phyloP scores from a whole-genome alignment of 2,329 filamentous ascomycete species.

The Fusarium anguioides region DNA sequence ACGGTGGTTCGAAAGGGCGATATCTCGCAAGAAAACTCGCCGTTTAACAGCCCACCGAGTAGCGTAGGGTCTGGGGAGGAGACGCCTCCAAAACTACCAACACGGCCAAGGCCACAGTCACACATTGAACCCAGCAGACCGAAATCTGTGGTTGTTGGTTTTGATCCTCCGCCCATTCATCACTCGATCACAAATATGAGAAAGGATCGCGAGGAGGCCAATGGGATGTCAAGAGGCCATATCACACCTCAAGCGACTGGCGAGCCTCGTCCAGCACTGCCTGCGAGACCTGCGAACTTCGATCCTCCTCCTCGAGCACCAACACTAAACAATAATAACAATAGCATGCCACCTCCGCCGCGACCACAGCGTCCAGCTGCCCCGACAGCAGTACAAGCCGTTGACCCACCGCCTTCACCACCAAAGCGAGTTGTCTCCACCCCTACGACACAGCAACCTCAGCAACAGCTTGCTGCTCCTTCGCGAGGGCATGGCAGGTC shows the following conservation, averaged over 20 bases:
- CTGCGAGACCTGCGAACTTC: conserved; percentile 58
- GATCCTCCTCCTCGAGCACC: conserved; percentile 38
- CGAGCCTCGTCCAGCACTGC: conserved; percentile 61
- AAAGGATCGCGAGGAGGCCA: conserved; percentile 58
- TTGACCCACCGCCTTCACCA: conserved; percentile 40
- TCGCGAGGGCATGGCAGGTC: conserved; percentile 47
- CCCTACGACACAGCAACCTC: conserved; percentile 44
- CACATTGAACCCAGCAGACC: conserved; percentile 41
- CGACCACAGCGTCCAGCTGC: conserved; percentile 57
- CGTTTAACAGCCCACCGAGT: conserved; percentile 87
- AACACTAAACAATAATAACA: conserved; percentile 26
- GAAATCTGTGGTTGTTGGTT: conserved; percentile 34
- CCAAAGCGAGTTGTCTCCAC: conserved; percentile 49
- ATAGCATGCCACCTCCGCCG: conserved; percentile 54
- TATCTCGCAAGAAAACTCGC: conserved; percentile 67
- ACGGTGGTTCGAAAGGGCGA: conserved; percentile 29
- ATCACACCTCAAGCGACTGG: conserved; percentile 56
- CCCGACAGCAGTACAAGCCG: conserved; percentile 32
- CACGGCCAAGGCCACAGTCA: conserved; percentile 60
- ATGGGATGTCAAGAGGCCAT: conserved; percentile 52
- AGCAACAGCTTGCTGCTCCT: conserved; percentile 48
- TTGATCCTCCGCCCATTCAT: conserved; percentile 67
- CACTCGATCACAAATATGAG: conserved; percentile 58
- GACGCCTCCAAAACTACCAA: conserved; percentile 62
- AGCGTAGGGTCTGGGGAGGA: conserved; percentile 70